A percentile compares a stretch with the other conserved stretches of the same genome.
Conservation (phyloP, 2,329 filamentous ascomycete genomes). For the Arthrobotrys entomopaga region DNA sequence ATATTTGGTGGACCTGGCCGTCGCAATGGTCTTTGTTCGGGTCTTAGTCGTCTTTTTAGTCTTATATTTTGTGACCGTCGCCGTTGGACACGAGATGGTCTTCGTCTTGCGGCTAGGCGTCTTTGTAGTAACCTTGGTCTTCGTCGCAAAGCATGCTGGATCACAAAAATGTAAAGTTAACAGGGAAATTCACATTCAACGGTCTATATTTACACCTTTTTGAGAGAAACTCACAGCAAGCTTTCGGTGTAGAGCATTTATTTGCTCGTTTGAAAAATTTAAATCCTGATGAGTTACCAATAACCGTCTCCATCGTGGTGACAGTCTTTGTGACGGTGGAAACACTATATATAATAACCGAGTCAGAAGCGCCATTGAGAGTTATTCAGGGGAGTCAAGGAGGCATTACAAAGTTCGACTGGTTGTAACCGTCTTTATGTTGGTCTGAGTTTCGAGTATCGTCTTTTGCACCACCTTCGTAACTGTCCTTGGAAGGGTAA, state of each 20-base stretch:
- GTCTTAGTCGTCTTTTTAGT: conserved; percentile 4
- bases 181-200: background rate
- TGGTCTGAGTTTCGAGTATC: background rate
- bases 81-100: background rate
- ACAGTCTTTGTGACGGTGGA: background rate
- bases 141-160: conserved; percentile 7
- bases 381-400: background rate
- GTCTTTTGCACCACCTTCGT: conserved; percentile 10
- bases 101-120: background rate
- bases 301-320: background rate
- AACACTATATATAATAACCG: background rate
- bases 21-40: conserved; percentile 1
- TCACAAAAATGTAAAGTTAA: background rate
- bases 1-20: background rate
- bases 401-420: background rate
- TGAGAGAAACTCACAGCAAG: conserved; percentile 2
- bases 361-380: background rate
- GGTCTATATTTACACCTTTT: background rate
- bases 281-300: background rate
- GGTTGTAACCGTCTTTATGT: background rate
- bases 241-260: background rate
- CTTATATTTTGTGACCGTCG: background rate
- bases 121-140: background rate
- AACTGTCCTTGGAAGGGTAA: conserved; percentile 4
- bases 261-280: background rate